Evolutionary conservation across 2,329 filamentous ascomycete species (phyloP), one percentile per base, ranked within the genome.

Genomic region (Trichoderma atroviride): DNA sequence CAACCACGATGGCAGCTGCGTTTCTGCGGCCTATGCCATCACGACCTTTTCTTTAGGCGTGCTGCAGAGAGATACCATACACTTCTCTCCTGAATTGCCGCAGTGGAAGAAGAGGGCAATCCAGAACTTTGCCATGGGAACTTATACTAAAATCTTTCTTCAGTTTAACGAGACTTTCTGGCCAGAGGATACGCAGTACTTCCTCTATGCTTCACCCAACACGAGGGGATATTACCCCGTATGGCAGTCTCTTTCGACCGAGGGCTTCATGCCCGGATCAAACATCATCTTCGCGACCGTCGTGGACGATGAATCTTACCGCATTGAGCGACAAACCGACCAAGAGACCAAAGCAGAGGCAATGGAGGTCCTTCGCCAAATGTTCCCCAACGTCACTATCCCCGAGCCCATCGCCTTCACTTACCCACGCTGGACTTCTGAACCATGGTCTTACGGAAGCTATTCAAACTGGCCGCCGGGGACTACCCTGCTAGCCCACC

Each of bases 141-240:
- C 89, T 0, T 92, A 92, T 78, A 92, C 89, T 63, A 92, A 92
- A 76, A 87, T 92, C 71, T 92, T 92, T 78, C 80, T 90, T 70
- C 89, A 91, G 71, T 92, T 92, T 78, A 82, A 88, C 70, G 81
- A 88, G 67, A 86, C 87, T 0, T 92, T 92, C 78, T 92, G 90
- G 90, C 80, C 73, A 0, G 74, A 78, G 0, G 78, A 82, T 19
- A 80, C 76, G 0, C 77, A 85, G 72, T 85, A 77, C 72, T 81
- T 84, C 69, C 75, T 85, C 0, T 84, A 84, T 65, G 83, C 83
- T 0, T 83, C 83, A 29, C 77, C 81, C 3, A 75, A 76, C 0
- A 74, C 74, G 22, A 79, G 83, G 1, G 83, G 83, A 0, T 81
- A 82, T 70, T 85, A 79, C 43, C 87, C 90, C 0, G 79, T 91